phyloP scores from a whole-genome alignment of 148 eudicot genomes.

The Mesembryanthemum crystallinum region DNA sequence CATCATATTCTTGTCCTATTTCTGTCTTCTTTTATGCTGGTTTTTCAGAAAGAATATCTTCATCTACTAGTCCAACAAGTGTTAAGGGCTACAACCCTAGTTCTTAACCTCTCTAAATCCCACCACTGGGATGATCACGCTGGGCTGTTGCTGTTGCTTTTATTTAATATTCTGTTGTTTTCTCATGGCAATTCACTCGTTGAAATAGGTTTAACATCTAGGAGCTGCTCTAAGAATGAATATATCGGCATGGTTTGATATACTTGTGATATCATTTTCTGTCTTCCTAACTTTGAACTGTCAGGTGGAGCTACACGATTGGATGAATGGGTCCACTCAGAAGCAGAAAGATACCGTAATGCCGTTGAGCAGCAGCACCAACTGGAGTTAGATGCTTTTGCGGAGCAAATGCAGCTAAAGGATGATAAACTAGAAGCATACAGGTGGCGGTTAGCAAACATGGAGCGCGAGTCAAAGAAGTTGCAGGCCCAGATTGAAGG shows the following conservation, averaged over 20 bases:
- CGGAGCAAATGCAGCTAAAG: conserved; percentile 64
- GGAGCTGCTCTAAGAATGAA: not conserved
- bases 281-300: conserved; percentile 20
- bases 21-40: too few relatives aligned
- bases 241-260: not conserved
- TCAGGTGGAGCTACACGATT: conserved; percentile 47
- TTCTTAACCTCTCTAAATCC: too few relatives aligned
- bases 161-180: not conserved
- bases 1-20: too few relatives aligned
- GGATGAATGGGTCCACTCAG: conserved; percentile 59
- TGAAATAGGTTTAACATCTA: not conserved
- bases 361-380: conserved; percentile 62
- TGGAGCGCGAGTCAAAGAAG: conserved; percentile 66
- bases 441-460: conserved; percentile 59
- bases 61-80: too few relatives aligned
- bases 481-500: conserved; percentile 58
- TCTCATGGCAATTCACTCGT: not conserved
- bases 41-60: not conserved
- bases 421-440: conserved; percentile 78
- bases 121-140: too few relatives aligned
- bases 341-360: conserved; percentile 50
- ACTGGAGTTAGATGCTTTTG: conserved; percentile 65
- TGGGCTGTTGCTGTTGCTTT: not conserved
- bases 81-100: too few relatives aligned
- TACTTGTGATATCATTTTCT: not conserved